Conservation (phyloP, 2,329 filamentous ascomycete genomes). For the Lasiodiplodia theobromae region DNA sequence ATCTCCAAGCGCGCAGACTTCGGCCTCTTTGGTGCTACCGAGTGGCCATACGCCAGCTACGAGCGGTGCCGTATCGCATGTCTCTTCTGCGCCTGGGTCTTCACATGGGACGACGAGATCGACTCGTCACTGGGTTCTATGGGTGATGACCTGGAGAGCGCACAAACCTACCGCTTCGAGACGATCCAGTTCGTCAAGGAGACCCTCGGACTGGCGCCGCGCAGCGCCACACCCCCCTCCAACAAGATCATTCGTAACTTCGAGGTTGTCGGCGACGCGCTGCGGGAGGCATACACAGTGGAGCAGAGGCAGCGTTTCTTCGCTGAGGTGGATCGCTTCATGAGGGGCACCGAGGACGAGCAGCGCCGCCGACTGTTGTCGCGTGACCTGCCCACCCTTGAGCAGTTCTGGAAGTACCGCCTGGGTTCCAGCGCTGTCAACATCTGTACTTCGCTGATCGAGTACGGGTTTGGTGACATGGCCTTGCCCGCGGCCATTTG, state of each 20-base stretch:
- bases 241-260: slow-evolving; percentile 28
- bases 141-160: slow-evolving; percentile 22
- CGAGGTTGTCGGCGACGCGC: slow-evolving; percentile 5
- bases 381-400: slow-evolving; percentile 1
- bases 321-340: slow-evolving; percentile 15
- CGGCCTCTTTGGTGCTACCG: slow-evolving; percentile 20
- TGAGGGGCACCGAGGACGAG: slow-evolving; percentile 20
- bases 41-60: slow-evolving; percentile 21
- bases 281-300: background rate
- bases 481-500: background rate
- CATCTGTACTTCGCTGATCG: slow-evolving; percentile 15
- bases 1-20: slow-evolving; percentile 22
- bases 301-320: slow-evolving; percentile 7
- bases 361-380: slow-evolving; percentile 10
- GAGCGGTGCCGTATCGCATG: slow-evolving; percentile 19
- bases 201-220: slow-evolving; percentile 1
- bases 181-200: slow-evolving; percentile 22
- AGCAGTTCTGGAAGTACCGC: slow-evolving; percentile 21
- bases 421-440: slow-evolving; percentile 14
- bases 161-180: slow-evolving; percentile 19
- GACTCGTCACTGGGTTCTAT: slow-evolving; percentile 17
- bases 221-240: background rate
- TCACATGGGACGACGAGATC: slow-evolving; percentile 26
- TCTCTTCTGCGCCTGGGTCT: slow-evolving; percentile 22
- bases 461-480: slow-evolving; percentile 7